These are phyloP conservation scores for Mucor saturninus DNA, from an alignment of 371 early-diverging fungal genomes.

Conservation along the genomic window DNA sequence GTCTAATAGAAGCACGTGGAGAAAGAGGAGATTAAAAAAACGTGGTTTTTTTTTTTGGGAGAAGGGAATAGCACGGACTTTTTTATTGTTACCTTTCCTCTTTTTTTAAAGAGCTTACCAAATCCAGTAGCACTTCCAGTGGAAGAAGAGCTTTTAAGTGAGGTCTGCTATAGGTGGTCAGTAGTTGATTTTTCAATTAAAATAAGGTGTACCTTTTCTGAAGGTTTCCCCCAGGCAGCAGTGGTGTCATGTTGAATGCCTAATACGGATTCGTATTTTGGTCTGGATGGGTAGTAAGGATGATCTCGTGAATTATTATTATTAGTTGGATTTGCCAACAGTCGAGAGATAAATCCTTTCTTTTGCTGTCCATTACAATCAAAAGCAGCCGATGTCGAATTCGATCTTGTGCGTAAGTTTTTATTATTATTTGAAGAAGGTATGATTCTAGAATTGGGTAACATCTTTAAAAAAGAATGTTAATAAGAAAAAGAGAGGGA, in stretches of 20 bases:
- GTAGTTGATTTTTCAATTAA: too few relatives aligned
- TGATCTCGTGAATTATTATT: background rate
- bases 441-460: slow-evolving; percentile 33
- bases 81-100: slow-evolving; percentile 20
- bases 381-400: slow-evolving; percentile 17
- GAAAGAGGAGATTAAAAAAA: background rate
- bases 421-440: slow-evolving; percentile 20
- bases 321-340: slow-evolving; percentile 12
- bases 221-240: slow-evolving; percentile 5
- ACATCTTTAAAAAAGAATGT: slow-evolving; percentile 21
- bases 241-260: slow-evolving; percentile 10
- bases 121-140: slow-evolving; percentile 5
- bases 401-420: slow-evolving; percentile 22
- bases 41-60: too few relatives aligned
- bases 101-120: slow-evolving; percentile 32
- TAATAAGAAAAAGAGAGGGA: slow-evolving; percentile 3
- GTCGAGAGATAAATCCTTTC: slow-evolving; percentile 29
- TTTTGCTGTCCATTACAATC: slow-evolving; percentile 7
- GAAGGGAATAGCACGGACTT: too few relatives aligned
- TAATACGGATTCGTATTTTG: slow-evolving; percentile 18
- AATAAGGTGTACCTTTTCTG: background rate
- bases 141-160: background rate
- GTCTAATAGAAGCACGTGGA: background rate
- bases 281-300: slow-evolving; percentile 3
- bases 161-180: too few relatives aligned